Base-by-base conservation (phyloP, 2,329 filamentous ascomycete genomes). In the Ceratocystis alfenasii region DNA sequence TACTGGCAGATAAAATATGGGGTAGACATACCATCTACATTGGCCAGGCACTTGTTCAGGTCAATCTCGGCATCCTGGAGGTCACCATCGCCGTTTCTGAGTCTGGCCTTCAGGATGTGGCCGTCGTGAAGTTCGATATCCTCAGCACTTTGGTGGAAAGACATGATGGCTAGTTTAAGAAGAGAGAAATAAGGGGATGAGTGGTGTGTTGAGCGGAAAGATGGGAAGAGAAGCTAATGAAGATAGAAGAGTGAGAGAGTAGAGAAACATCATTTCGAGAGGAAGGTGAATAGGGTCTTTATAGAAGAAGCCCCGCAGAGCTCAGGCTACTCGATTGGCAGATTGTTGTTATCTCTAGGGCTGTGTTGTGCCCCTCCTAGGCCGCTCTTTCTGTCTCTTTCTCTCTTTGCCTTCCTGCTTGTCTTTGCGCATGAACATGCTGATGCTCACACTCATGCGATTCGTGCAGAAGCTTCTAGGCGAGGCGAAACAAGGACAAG, bases 31-130 rank as follows among this genome's bases (percentile, higher is more conserved):
- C 83, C 83, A 69, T 81, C 71, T 22, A 78, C 69, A 74, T 85
- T 85, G 67, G 73, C 73, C 64, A 86, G 76, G 68, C 78, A 74
- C 76, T 83, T 79, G 4, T 78, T 71, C 3, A 86, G 77, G 75
- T 86, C 84, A 69, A 85, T 69, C 69, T 86, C 77, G 46, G 76
- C 73, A 7, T 74, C 68, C 1, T 74, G 65, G 1, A 68, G 65
- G 22, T 83, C 74, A 45, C 81, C 81, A 0, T 80, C 74, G 0
- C 72, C 62, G 46, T 78, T 76, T 48, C 68, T 70, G 46, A 80
- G 77, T 60, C 72, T 69, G 67, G 77, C 79, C 30, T 69, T 73
- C 67, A 83, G 80, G 70, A 80, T 77, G 72, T 79, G 76, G 69
- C 75, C 76, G 69, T 82, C 76, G 70, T 74, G 74, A 71, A 41